Evolutionary conservation across 2,329 filamentous ascomycete species (phyloP).

Genomic region (Ilyonectria sp.): DNA sequence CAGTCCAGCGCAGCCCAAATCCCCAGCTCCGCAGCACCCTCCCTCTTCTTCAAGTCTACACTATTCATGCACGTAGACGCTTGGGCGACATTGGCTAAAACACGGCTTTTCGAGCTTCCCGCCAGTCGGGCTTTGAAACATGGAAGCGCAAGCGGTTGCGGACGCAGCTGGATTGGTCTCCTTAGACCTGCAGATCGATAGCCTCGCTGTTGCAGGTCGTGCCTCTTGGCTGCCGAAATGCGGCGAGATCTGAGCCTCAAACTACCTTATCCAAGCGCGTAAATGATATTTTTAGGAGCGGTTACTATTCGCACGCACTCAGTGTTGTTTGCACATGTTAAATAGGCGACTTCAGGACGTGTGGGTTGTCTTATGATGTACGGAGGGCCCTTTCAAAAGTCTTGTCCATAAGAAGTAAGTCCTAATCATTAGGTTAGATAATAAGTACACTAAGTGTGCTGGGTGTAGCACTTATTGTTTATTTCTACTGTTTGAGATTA

Average conservation of each 20-base stretch:
- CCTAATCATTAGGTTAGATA: no score
- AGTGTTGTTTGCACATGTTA: no score
- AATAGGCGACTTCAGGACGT: no score
- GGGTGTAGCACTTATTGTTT: no score
- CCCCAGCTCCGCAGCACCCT: background rate
- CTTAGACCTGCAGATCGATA: background rate
- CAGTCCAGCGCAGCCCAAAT: background rate
- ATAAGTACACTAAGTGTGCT: no score
- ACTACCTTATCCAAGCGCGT: no score
- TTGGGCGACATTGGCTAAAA: constrained; percentile 8
- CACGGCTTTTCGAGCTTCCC: background rate
- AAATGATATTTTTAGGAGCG: no score
- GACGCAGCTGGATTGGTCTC: constrained; percentile 5
- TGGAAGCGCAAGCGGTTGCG: background rate
- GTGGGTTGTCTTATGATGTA: no score
- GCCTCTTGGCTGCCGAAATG: background rate
- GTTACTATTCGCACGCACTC: no score
- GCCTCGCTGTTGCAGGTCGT: background rate
- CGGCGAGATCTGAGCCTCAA: constrained; percentile 27
- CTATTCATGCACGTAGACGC: constrained; percentile 28
- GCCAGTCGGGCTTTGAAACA: background rate
- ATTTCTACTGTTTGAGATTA: no score
- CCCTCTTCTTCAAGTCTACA: background rate
- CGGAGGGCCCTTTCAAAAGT: no score
- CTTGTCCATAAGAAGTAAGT: no score